These are phyloP conservation scores for Colletotrichum sp. DNA, from an alignment of 2,329 filamentous ascomycete genomes.

Conservation along the genomic window DNA sequence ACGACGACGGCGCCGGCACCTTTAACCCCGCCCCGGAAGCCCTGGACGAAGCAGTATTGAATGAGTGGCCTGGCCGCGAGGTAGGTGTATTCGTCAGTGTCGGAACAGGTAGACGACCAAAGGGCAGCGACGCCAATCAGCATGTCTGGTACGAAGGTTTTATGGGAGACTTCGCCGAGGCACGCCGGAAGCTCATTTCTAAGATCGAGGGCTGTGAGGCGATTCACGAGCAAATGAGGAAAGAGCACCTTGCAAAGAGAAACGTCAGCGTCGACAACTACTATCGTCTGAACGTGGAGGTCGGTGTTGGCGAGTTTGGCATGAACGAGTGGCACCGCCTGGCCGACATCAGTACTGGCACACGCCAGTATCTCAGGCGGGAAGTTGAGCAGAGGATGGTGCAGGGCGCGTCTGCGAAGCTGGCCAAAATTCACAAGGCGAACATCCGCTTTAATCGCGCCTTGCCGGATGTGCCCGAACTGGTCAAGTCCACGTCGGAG, in stretches of 20 bases:
- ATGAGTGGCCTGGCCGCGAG: conserved; percentile 94
- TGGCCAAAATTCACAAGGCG: conserved; percentile 83
- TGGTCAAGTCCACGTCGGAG: conserved; percentile 45
- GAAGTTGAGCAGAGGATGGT: conserved; percentile 79
- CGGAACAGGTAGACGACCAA: conserved; percentile 86
- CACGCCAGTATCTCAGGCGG: conserved; percentile 79
- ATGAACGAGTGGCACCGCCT: conserved; percentile 98
- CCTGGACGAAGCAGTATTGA: conserved; percentile 87
- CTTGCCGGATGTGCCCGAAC: conserved; percentile 45
- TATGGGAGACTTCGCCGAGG: conserved; percentile 90
- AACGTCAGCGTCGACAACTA: conserved; percentile 90
- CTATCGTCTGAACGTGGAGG: conserved; percentile 94
- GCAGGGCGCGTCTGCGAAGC: conserved; percentile 75
- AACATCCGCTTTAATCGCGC: conserved; percentile 68
- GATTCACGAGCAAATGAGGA: conserved; percentile 86
- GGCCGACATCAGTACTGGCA: conserved; percentile 94
- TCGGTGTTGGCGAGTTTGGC: conserved; percentile 94
- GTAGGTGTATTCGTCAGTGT: conserved; percentile 92
- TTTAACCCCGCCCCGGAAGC: conserved; percentile 90
- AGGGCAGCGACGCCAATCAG: conserved; percentile 68
- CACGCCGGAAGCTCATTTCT: conserved; percentile 78
- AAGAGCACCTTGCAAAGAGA: conserved; percentile 76
- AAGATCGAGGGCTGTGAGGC: conserved; percentile 97
- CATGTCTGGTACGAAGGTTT: conserved; percentile 95
- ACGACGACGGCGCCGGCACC: conserved; percentile 89